Conservation (phyloP, 257 asterid species). For the Nicotiana knightiana region DNA sequence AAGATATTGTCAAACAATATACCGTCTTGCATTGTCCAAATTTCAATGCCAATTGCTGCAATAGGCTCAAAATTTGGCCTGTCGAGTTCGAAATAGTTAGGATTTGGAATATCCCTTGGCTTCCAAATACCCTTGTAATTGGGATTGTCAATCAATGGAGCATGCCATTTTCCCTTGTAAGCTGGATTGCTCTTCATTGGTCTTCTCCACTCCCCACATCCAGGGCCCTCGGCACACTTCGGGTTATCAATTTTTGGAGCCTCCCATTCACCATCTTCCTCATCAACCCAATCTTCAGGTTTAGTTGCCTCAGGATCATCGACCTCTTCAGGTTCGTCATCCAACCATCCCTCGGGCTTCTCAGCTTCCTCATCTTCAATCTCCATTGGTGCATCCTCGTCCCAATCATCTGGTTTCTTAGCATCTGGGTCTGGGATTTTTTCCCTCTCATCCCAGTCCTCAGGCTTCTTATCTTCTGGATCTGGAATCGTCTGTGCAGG, state of each 20-base stretch:
- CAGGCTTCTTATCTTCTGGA: conserved; percentile 93
- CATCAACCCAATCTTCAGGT: conserved; percentile 98
- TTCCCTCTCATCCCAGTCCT: conserved; percentile 96
- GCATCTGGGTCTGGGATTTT: conserved; percentile 90
- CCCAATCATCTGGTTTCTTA: conserved; percentile 94
- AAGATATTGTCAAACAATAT: conserved; percentile 75
- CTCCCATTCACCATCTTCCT: conserved; percentile 99
- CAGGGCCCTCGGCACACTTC: conserved; percentile 70
- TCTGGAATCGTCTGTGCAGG: conserved; percentile 89
- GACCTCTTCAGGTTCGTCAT: conserved; percentile 93
- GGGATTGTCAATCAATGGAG: conserved; percentile 85
- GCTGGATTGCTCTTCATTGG: conserved; percentile 84
- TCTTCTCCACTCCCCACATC: conserved; percentile 96
- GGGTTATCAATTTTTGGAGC: conserved; percentile 86
- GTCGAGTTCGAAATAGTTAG: conserved; percentile 73
- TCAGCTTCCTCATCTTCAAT: conserved; percentile 82
- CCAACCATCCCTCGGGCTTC: conserved; percentile 98
- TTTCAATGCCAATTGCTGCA: conserved; percentile 94
- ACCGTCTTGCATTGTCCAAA: conserved; percentile 98
- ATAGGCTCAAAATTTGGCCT: conserved; percentile 84
- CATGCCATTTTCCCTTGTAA: conserved; percentile 88
- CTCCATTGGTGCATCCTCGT: conserved; percentile 89
- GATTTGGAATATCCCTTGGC: conserved; percentile 77
- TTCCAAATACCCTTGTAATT: conserved; percentile 92
- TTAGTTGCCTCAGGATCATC: conserved; percentile 92